Base-by-base conservation (phyloP, 768 basidiomycete species). In the Filobasidium wieringae region DNA sequence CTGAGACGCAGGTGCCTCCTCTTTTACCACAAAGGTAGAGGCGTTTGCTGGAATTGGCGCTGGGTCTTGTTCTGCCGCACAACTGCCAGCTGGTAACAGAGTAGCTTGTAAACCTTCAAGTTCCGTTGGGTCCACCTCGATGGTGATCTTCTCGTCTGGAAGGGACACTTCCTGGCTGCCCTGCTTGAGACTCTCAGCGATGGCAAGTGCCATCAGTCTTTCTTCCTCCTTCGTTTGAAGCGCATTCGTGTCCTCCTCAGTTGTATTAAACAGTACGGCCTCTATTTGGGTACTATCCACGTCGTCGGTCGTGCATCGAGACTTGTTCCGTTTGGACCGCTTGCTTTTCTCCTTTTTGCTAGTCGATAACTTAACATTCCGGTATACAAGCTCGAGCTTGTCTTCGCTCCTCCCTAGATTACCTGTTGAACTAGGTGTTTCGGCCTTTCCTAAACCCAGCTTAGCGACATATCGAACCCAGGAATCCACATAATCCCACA, bases 361-460 rank as follows among this genome's bases (percentile, higher is more conserved):
- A 55, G 15, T 45, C 33, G 31, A 27, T 2, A 27, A 24, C 17
- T 27, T 19, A 39, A 57, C 43, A 22, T 51, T 55, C 27, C 74
- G 62, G 49, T 75, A 75, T 0, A 75, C 74, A 30, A 75, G 57
- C 50, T 67, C 64, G 2, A 75, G 53, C 17, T 51, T 43, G 27
- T 63, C 60, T 40, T 72, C 71, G 24, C 68, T 69, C 19, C 57
- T 43, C 0, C 68, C 70, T 4, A 47, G 32, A n/a, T 36, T 24
- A 15, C 2, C 40, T 12, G 31, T 19, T 14, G 22, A 19, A 19
- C 33, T 15, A 2, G 2, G 43, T 9, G 55, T 29, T 8, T 49
- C 57, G 32, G 51, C 32, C 14, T 47, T 51, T 0, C 72, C 71
- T 4, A 75, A 51, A 7, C 74, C 72, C 8, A 75, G 61, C 14